A percentile compares a stretch with the other conserved stretches of the same genome.
Conservation (phyloP, 257 asterid genomes). For the Henckelia pumila region DNA sequence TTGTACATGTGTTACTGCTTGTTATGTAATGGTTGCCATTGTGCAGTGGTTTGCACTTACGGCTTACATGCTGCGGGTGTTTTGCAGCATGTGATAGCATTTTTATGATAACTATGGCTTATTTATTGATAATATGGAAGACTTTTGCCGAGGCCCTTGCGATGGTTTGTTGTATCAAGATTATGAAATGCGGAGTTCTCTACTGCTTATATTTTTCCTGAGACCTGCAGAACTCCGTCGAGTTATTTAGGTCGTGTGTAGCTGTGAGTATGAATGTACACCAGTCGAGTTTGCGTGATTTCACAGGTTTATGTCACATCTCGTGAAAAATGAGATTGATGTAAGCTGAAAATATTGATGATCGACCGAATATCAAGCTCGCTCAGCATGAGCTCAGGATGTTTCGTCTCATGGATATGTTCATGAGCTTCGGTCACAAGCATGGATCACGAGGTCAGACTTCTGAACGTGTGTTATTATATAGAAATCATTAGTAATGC, state of each 20-base stretch:
- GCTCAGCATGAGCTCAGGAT: too few relatives aligned
- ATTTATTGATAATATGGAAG: conserved; percentile 20
- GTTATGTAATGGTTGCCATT: conserved; percentile 14
- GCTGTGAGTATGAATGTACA: background rate
- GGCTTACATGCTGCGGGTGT: conserved; percentile 24
- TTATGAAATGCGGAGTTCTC: background rate
- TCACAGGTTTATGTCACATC: background rate
- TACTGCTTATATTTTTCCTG: background rate
- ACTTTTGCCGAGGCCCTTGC: background rate
- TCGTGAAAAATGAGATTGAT: background rate
- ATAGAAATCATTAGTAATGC: background rate
- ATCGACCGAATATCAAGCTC: too few relatives aligned
- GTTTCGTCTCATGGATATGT: too few relatives aligned
- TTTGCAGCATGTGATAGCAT: conserved; percentile 26
- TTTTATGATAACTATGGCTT: conserved; percentile 20
- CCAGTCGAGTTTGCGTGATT: background rate
- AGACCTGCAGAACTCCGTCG: background rate
- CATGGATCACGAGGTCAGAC: too few relatives aligned
- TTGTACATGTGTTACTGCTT: conserved; percentile 7
- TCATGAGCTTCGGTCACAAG: too few relatives aligned
- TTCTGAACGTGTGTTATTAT: too few relatives aligned
- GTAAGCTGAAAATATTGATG: too few relatives aligned
- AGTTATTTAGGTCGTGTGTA: background rate
- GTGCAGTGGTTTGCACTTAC: conserved; percentile 23
- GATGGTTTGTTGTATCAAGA: background rate